A percentile compares a stretch with the other conserved stretches of the same genome.
phyloP scores from a whole-genome alignment of 768 basidiomycete species.

The Boletellus sp. region DNA sequence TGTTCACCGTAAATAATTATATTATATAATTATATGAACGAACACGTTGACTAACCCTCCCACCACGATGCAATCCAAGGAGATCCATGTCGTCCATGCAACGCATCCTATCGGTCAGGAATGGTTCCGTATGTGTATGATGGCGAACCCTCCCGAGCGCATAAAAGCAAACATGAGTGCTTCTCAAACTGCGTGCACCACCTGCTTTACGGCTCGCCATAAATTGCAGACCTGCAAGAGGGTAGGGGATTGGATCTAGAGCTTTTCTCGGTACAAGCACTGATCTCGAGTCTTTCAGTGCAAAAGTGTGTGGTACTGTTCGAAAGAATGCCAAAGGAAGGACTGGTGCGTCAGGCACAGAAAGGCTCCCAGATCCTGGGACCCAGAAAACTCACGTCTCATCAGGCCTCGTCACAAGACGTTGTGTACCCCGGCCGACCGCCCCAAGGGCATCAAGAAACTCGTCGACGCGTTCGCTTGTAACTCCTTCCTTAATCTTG shows the following conservation, averaged over 20 bases:
- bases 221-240: neutral
- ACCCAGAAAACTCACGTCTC: neutral
- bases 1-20: no score
- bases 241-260: neutral
- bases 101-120: neutral
- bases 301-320: neutral
- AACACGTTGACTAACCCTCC: no score
- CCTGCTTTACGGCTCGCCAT: no score
- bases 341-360: neutral
- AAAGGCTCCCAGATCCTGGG: neutral
- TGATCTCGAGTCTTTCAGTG: neutral
- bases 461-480: neutral
- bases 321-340: no score
- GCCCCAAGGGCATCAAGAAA: neutral
- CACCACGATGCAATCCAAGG: neutral
- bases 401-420: neutral
- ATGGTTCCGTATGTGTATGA: neutral
- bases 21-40: no score
- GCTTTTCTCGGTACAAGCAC: neutral
- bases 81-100: neutral
- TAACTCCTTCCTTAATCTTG: neutral
- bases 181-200: neutral
- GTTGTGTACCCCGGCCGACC: neutral
- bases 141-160: neutral
- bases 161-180: neutral